A percentile compares a stretch with the other conserved stretches of the same genome.
Evolutionary conservation across 495 filamentous ascomycete genomes (phyloP).

Genomic region (Paragyromitra xinjiangensis): DNA sequence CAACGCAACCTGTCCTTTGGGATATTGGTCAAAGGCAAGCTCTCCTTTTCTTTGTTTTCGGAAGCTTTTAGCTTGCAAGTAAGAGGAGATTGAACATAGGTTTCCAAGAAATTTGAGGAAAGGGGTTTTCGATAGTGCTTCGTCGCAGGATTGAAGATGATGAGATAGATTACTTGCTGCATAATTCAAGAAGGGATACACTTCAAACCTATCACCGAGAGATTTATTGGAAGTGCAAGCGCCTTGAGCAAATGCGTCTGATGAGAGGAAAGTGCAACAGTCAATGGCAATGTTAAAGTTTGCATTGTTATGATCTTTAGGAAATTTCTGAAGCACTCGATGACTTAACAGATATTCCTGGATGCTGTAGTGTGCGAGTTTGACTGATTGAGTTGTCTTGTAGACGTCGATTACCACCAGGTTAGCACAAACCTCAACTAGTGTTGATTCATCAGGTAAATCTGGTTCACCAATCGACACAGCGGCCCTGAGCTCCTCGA

Average conservation of each 20-base stretch:
- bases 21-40: neutral
- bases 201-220: neutral
- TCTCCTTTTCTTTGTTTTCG: neutral
- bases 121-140: neutral
- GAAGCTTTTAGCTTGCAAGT: neutral
- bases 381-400: no score
- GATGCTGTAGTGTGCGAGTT: no score
- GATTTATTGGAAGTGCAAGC: neutral
- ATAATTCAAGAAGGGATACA: neutral
- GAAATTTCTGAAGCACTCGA: neutral
- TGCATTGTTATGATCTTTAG: neutral
- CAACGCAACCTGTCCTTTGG: neutral
- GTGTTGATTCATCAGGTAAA: no score
- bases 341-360: no score
- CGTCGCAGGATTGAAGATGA: neutral
- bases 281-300: neutral
- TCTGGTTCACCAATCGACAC: no score
- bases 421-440: no score
- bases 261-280: neutral
- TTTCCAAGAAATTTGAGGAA: neutral
- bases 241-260: neutral
- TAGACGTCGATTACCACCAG: no score
- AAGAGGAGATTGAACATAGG: neutral
- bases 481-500: no score
- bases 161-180: neutral